Conservation (phyloP, 164 flowering plant species). For the Nymphaea thermarum region DNA sequence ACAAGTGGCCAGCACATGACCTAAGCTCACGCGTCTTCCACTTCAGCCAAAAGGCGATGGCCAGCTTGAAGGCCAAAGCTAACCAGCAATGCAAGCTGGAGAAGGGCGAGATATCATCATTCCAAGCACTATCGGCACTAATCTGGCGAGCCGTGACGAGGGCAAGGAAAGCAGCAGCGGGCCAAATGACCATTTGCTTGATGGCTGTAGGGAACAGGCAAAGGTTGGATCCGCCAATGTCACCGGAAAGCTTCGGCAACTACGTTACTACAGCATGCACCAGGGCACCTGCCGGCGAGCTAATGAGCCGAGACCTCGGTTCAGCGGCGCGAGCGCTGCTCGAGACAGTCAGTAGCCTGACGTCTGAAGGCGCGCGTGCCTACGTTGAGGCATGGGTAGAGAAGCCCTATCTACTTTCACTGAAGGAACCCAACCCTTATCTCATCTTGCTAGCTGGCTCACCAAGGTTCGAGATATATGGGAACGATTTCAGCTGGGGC, state of each 20-base stretch:
- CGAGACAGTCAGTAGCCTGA: slow-evolving; percentile 7
- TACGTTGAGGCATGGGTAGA: slow-evolving; percentile 8
- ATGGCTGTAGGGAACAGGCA: not conserved
- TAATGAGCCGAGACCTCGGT: slow-evolving; percentile 10
- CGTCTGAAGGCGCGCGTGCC: not conserved
- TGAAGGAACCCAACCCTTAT: no score
- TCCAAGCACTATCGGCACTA: not conserved
- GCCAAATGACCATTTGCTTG: not conserved
- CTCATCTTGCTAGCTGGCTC: slow-evolving; percentile 13
- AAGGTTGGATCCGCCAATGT: not conserved
- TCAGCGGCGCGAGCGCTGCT: slow-evolving; percentile 20
- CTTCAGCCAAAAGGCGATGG: not conserved
- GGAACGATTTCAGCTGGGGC: slow-evolving; percentile 35
- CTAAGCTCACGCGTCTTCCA: not conserved
- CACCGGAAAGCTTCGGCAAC: not conserved
- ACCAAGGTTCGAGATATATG: slow-evolving; percentile 26
- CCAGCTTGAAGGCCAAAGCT: not conserved
- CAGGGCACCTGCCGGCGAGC: slow-evolving; percentile 12
- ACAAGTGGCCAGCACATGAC: no score
- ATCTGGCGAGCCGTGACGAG: not conserved
- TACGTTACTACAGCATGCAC: not conserved
- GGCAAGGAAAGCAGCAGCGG: not conserved
- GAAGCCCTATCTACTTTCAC: not conserved
- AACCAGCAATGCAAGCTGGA: not conserved
- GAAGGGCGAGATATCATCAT: not conserved